Conservation (phyloP, 2,329 filamentous ascomycete species). For the Talaromyces rugulosus region DNA sequence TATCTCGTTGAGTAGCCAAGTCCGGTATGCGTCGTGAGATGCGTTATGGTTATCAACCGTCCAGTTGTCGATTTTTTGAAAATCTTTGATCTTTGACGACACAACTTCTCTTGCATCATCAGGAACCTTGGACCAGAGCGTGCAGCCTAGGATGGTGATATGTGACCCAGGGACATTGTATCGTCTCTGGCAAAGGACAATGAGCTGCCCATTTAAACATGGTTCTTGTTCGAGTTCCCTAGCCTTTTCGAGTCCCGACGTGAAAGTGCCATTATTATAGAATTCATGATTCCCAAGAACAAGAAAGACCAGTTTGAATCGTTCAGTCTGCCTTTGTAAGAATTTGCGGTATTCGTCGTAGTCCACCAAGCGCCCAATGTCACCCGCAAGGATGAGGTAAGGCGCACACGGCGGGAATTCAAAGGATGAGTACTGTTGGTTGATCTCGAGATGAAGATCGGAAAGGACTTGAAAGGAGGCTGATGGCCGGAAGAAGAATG, state of each 20-base stretch:
- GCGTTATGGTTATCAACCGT: conserved; percentile 43
- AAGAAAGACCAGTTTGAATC: conserved; percentile 20
- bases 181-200: conserved; percentile 23
- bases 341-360: conserved; percentile 23
- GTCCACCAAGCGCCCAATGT: conserved; percentile 17
- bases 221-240: conserved; percentile 17
- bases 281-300: conserved; percentile 28
- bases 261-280: conserved; percentile 21
- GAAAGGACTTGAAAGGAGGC: conserved; percentile 24
- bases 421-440: conserved; percentile 22
- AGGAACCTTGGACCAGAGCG: conserved; percentile 53
- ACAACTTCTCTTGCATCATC: conserved; percentile 35
- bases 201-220: conserved; percentile 21
- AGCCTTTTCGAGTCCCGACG: conserved; percentile 20
- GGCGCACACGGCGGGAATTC: conserved; percentile 16
- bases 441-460: conserved; percentile 28
- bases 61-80: conserved; percentile 52
- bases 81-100: conserved; percentile 49
- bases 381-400: conserved; percentile 7
- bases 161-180: conserved; percentile 20
- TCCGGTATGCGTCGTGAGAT: conserved; percentile 44
- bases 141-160: conserved; percentile 55
- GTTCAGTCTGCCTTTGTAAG: conserved; percentile 15
- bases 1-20: conserved; percentile 42
- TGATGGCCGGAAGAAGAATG: neutral